Conservation (phyloP, 1,139 yeast species). For the Magnusiomyces tetraspermus region DNA sequence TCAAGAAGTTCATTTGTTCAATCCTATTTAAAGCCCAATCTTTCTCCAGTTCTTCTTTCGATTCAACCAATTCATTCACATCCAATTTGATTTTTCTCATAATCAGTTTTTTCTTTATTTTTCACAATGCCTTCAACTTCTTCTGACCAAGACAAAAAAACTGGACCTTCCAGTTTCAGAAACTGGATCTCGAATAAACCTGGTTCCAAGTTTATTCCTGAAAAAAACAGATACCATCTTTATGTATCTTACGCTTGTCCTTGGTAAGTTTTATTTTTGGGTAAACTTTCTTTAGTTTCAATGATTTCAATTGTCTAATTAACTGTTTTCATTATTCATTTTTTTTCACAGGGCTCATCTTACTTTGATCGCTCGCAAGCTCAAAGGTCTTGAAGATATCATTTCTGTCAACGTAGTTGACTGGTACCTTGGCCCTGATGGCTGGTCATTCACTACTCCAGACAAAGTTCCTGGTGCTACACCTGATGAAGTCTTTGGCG, state of each 20-base stretch:
- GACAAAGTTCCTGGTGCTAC: constrained; percentile 49
- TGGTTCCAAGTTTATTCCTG: constrained; percentile 60
- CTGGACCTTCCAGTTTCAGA: constrained; percentile 36
- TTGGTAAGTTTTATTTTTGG: constrained; percentile 36
- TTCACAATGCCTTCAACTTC: too few species aligned
- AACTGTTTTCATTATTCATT: not conserved
- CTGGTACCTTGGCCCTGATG: constrained; percentile 72
- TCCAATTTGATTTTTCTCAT: too few species aligned
- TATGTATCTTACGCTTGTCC: constrained; percentile 89
- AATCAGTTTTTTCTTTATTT: too few species aligned
- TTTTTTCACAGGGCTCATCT: constrained; percentile 51
- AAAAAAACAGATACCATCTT: constrained; percentile 71
- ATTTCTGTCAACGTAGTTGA: constrained; percentile 51
- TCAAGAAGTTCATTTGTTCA: too few species aligned
- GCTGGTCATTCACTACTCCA: constrained; percentile 71
- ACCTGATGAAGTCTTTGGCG: constrained; percentile 56
- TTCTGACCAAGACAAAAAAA: not conserved
- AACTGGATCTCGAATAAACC: constrained; percentile 51
- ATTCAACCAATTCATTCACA: too few species aligned
- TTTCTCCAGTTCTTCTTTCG: too few species aligned
- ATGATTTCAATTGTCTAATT: not conserved
- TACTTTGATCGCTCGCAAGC: constrained; percentile 60
- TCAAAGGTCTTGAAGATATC: constrained; percentile 62
- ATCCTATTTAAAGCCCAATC: too few species aligned
- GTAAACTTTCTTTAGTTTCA: not conserved